These are phyloP conservation scores for Haplosporangium sp. DNA, from an alignment of 371 early-diverging fungal species.

Conservation along the genomic window DNA sequence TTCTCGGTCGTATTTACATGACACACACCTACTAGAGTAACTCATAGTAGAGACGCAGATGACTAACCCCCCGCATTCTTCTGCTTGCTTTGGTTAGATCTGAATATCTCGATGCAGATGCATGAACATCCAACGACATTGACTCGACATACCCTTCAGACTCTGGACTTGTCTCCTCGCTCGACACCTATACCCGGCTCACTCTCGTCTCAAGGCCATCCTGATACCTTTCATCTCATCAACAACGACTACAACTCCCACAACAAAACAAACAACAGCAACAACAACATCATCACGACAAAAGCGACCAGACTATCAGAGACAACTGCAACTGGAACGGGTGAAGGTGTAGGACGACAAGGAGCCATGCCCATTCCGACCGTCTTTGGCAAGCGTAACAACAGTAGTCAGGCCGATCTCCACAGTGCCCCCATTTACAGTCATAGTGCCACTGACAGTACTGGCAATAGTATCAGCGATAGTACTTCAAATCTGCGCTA, in stretches of 20 bases:
- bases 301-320: not conserved
- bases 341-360: not conserved
- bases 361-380: slow-evolving; percentile 16
- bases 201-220: slow-evolving; percentile 6
- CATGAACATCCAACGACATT: slow-evolving; percentile 1
- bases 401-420: slow-evolving; percentile 1
- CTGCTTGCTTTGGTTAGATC: not conserved
- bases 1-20: too few relatives aligned
- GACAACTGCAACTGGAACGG: not conserved
- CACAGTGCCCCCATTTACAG: not conserved
- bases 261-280: not conserved
- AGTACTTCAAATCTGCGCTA: not conserved
- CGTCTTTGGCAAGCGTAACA: not conserved
- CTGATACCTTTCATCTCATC: not conserved
- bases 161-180: slow-evolving; percentile 22
- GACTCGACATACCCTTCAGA: slow-evolving; percentile 9
- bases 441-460: not conserved
- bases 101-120: slow-evolving; percentile 23
- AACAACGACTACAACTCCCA: not conserved
- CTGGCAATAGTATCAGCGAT: slow-evolving; percentile 1
- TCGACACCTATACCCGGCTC: slow-evolving; percentile 35
- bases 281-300: slow-evolving; percentile 1
- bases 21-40: too few relatives aligned
- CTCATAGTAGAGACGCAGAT: not conserved
- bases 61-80: not conserved